Base-by-base conservation (phyloP, 495 filamentous ascomycete genomes). In the Daldinia bambusicola region DNA sequence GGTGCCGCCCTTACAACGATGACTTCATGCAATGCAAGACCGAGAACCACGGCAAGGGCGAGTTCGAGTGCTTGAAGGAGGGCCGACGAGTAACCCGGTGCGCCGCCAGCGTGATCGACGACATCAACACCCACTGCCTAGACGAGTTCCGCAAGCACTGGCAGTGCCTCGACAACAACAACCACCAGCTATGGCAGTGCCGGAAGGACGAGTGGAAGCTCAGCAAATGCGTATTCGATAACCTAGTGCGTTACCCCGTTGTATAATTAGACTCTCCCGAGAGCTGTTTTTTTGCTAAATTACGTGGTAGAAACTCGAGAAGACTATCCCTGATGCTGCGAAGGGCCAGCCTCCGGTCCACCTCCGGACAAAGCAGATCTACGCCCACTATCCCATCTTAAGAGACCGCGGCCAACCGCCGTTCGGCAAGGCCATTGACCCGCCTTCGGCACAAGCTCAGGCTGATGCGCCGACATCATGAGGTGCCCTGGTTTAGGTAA, bases 1-100 rank as follows among this genome's bases (percentile, higher is more conserved):
- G 94, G 74, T 99, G 95, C 89, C 90, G 87, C 76, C 85, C 91
- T 53, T 99, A 93, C 84, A 99, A 98, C 82, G 95, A 99, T 84
- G 95, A 99, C 82, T 99, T 89, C 82, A 98, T 99, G 94, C 89
- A 95, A 82, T 99, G 95, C 89, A 99, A 98, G 90, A 91, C 87
- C 56, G 92, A 97, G 84, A 87, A 84, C 75, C 86, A 92, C 52
- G 96, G 95, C 60, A 88, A 84, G 81, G 96, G 95, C 67, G 96
- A 98, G 84, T 80, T 96, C 55, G 93, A 97, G 61, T 99, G 95
- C 81, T 81, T 99, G 85, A 92, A 91, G 86, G 95, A 99, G 82
- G 95, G 95, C 43, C 85, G 95, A 79, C 93, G 94, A 81, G 95
- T 98, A 48, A 99, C 95, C 67, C 85, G 96, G 79, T 99, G 95